Evolutionary conservation across 495 filamentous ascomycete genomes (phyloP).

Genomic region (Penicillium macrosclerotiorum): DNA sequence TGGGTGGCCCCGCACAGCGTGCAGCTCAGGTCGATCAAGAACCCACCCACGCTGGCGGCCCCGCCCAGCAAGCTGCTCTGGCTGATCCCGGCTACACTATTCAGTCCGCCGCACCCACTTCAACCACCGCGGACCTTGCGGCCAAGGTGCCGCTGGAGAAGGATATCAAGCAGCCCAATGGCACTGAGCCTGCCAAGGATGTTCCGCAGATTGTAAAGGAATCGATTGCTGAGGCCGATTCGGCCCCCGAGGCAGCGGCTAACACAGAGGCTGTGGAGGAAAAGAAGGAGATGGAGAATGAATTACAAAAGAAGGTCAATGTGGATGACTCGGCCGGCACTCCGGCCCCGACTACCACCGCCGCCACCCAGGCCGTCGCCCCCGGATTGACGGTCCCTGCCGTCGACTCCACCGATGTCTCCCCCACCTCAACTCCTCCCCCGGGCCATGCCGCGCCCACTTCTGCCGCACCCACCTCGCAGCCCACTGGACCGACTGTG

Average conservation of each 20-base stretch:
- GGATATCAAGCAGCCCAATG: slow-evolving; percentile 49
- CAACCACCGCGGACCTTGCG: slow-evolving; percentile 74
- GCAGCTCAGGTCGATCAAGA: slow-evolving; percentile 12
- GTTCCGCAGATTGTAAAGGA: slow-evolving; percentile 74
- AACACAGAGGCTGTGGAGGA: slow-evolving; percentile 67
- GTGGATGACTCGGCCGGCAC: slow-evolving; percentile 48
- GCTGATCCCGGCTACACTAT: slow-evolving; percentile 55
- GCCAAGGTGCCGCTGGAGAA: slow-evolving; percentile 67
- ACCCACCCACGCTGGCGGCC: slow-evolving; percentile 12
- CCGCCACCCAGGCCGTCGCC: slow-evolving; percentile 42
- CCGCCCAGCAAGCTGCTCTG: slow-evolving; percentile 29
- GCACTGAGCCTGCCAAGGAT: slow-evolving; percentile 42
- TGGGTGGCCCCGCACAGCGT: slow-evolving; percentile 40
- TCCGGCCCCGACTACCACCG: slow-evolving; percentile 50
- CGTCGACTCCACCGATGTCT: slow-evolving; percentile 38
- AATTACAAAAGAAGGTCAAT: slow-evolving; percentile 58
- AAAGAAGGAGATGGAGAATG: slow-evolving; percentile 72
- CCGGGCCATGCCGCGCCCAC: slow-evolving; percentile 15
- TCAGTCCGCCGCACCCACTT: slow-evolving; percentile 63
- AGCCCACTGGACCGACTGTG: slow-evolving; percentile 26
- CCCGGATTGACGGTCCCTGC: slow-evolving; percentile 23
- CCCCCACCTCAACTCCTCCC: slow-evolving; percentile 42
- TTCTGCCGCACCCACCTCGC: slow-evolving; percentile 13
- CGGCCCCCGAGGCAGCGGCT: slow-evolving; percentile 67
- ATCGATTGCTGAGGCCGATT: slow-evolving; percentile 62